Percentiles rank a stretch among this genome's conserved stretches.
Conservation (phyloP, 768 basidiomycete genomes). For the Phylloporus arenicola region DNA sequence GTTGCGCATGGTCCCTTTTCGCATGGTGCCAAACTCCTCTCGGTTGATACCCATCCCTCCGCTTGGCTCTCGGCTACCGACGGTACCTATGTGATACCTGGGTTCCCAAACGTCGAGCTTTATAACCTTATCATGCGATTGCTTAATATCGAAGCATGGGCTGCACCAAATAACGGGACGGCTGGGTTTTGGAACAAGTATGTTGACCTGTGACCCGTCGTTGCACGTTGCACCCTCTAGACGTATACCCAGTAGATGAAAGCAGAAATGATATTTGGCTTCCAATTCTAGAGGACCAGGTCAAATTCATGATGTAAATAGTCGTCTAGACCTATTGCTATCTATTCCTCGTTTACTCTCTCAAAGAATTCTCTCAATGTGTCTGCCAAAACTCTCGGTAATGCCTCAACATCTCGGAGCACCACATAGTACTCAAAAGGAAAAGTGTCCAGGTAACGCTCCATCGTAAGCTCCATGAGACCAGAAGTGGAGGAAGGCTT, state of each 20-base stretch:
- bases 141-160: constrained; percentile 52
- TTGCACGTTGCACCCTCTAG: background rate
- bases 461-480: constrained; percentile 78
- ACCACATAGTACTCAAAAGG: constrained; percentile 98
- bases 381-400: constrained; percentile 84
- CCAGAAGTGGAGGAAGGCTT: constrained; percentile 47
- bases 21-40: constrained; percentile 52
- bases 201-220: constrained; percentile 30
- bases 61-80: constrained; percentile 62
- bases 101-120: constrained; percentile 82
- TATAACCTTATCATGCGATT: constrained; percentile 79
- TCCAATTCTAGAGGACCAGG: background rate
- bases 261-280: background rate
- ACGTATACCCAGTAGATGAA: background rate
- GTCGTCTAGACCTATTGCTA: background rate
- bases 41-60: constrained; percentile 7
- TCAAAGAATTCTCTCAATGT: constrained; percentile 93
- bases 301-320: background rate
- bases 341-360: constrained; percentile 61
- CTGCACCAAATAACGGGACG: constrained; percentile 72
- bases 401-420: constrained; percentile 81
- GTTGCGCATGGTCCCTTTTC: constrained; percentile 91
- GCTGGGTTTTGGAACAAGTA: constrained; percentile 79
- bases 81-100: constrained; percentile 60
- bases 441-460: constrained; percentile 91